These are phyloP conservation scores for Mucor plumbeus DNA, from an alignment of 371 early-diverging fungal genomes.

Conservation along the genomic window DNA sequence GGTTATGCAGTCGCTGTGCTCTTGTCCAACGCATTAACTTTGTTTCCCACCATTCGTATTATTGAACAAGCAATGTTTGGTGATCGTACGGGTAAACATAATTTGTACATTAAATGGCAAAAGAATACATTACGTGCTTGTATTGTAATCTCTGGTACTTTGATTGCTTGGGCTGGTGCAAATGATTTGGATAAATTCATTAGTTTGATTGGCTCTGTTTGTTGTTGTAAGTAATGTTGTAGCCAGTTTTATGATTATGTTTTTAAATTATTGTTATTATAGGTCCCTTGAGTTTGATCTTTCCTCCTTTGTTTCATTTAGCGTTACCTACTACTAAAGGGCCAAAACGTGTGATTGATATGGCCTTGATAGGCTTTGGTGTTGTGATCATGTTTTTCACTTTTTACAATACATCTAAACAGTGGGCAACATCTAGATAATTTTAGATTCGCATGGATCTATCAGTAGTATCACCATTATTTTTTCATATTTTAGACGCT, in stretches of 20 bases:
- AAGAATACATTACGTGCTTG: slow-evolving; percentile 85
- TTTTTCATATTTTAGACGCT: background rate
- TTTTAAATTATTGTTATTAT: background rate
- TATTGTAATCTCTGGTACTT: slow-evolving; percentile 68
- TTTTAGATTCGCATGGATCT: background rate
- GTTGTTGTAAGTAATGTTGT: slow-evolving; percentile 63
- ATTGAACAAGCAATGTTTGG: slow-evolving; percentile 76
- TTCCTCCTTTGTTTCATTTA: slow-evolving; percentile 52
- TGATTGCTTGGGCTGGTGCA: slow-evolving; percentile 80
- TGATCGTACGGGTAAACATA: slow-evolving; percentile 47
- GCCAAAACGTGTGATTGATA: slow-evolving; percentile 60
- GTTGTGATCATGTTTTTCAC: slow-evolving; percentile 81
- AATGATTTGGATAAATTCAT: slow-evolving; percentile 89
- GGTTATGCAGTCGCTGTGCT: slow-evolving; percentile 90
- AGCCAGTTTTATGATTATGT: background rate
- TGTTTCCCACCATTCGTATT: slow-evolving; percentile 91
- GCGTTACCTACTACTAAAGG: slow-evolving; percentile 43
- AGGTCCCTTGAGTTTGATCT: slow-evolving; percentile 52
- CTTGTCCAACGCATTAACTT: slow-evolving; percentile 82
- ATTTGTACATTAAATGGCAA: slow-evolving; percentile 74
- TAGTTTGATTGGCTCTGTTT: slow-evolving; percentile 86
- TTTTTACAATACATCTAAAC: slow-evolving; percentile 44
- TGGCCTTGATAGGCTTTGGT: slow-evolving; percentile 72
- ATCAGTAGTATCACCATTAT: background rate
- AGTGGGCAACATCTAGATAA: slow-evolving; percentile 31